Percentiles rank a stretch among this genome's conserved stretches.
Evolutionary conservation across 805 yeast species (phyloP).

Genomic region (Schwanniomyces yamadae): DNA sequence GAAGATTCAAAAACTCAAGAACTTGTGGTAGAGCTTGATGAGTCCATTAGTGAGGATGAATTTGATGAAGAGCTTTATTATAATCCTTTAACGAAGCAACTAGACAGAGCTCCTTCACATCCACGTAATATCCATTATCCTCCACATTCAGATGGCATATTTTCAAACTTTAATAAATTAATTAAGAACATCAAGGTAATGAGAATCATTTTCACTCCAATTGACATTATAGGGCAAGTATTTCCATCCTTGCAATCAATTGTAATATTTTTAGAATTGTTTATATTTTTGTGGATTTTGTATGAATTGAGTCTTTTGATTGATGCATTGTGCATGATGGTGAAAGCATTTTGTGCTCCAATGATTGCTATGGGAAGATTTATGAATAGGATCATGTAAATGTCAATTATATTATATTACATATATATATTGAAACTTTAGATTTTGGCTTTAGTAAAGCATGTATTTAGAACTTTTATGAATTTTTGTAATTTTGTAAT

Average conservation of each 20-base stretch:
- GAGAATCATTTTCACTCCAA: slow-evolving; percentile 39
- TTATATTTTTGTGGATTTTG: slow-evolving; percentile 40
- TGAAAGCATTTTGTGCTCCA: slow-evolving; percentile 46
- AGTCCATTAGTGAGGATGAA: slow-evolving; percentile 16
- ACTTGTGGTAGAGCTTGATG: slow-evolving; percentile 27
- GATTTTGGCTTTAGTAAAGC: too few relatives aligned
- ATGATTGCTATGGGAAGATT: slow-evolving; percentile 45
- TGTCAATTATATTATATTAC: too few relatives aligned
- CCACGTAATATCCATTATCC: not conserved
- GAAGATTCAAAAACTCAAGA: slow-evolving; percentile 14
- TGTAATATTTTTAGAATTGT: slow-evolving; percentile 39
- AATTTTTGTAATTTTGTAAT: too few relatives aligned
- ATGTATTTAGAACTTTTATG: too few relatives aligned
- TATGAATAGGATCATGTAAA: slow-evolving; percentile 41
- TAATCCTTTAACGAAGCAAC: slow-evolving; percentile 32
- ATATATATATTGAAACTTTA: too few relatives aligned
- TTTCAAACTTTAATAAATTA: slow-evolving; percentile 30
- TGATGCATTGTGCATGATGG: slow-evolving; percentile 45
- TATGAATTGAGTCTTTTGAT: slow-evolving; percentile 41
- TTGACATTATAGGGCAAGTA: slow-evolving; percentile 35
- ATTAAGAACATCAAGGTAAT: slow-evolving; percentile 36
- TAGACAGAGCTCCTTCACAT: slow-evolving; percentile 19
- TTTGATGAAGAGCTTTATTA: slow-evolving; percentile 28
- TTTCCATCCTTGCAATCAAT: slow-evolving; percentile 39
- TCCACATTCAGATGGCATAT: slow-evolving; percentile 9